Evolutionary conservation across 2,329 filamentous ascomycete species (phyloP).

Genomic region (Dothideomycetes sp.): DNA sequence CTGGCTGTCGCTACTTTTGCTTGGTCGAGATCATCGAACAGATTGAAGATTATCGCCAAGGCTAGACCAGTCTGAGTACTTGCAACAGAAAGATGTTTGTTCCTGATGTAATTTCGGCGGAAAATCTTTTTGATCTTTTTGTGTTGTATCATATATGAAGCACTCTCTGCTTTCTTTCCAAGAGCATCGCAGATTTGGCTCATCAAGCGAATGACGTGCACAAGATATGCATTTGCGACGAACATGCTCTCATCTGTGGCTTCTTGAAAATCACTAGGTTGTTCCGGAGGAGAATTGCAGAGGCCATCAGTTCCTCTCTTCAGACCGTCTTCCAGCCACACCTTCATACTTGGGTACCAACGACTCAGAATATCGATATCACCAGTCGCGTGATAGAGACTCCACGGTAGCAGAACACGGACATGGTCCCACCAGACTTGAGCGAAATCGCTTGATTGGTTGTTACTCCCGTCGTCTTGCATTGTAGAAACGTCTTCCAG

Average conservation of each 20-base stretch:
- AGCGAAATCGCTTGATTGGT: slow-evolving; percentile 9
- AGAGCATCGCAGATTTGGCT: slow-evolving; percentile 23
- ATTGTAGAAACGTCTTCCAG: slow-evolving; percentile 38
- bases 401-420: slow-evolving; percentile 29
- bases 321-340: slow-evolving; percentile 30
- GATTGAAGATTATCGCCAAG: slow-evolving; percentile 22
- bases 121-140: slow-evolving; percentile 22
- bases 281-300: slow-evolving; percentile 28
- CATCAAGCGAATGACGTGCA: slow-evolving; percentile 27
- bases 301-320: slow-evolving; percentile 26
- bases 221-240: slow-evolving; percentile 33
- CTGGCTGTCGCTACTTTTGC: slow-evolving; percentile 17
- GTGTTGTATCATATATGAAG: slow-evolving; percentile 19
- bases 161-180: slow-evolving; percentile 17
- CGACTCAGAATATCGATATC: slow-evolving; percentile 28
- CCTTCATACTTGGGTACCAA: slow-evolving; percentile 30
- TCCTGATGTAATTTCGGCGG: slow-evolving; percentile 23
- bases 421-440: slow-evolving; percentile 35
- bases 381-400: slow-evolving; percentile 27
- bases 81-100: slow-evolving; percentile 22
- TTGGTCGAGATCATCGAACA: slow-evolving; percentile 18
- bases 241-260: slow-evolving; percentile 27
- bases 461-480: slow-evolving; percentile 19
- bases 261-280: slow-evolving; percentile 34
- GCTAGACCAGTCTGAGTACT: slow-evolving; percentile 28